Base-by-base conservation (phyloP, 371 early-diverging fungal genomes). In the Mucor mucedo region DNA sequence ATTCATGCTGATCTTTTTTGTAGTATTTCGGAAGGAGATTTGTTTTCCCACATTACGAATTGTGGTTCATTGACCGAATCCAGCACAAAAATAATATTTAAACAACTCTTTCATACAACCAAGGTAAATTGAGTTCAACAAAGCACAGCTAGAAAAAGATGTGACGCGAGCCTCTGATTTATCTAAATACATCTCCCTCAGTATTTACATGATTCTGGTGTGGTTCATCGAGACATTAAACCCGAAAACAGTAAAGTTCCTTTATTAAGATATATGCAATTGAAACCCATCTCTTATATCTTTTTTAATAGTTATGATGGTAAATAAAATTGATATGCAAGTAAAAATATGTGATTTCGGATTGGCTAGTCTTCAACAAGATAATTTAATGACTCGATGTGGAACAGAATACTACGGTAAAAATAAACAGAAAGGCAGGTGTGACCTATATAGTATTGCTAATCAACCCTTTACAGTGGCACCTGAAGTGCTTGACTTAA, bases 201-300 rank as follows among this genome's bases (percentile, higher is more conserved):
- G 45, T 45, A 16, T 45, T 21, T 45, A 16, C 45, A 45, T 16
- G 45, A 45, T 45, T n/a, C 21, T 16, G 45, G 45, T 16, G 16
- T 45, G 13, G 45, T 45, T n/a, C 45, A 45, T 16, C 45, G 45
- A 45, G 45, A 45, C 16, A n/a, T 45, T 16, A 45, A 45, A 16
- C 45, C 45, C 14, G 45, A 45, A 16, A 45, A 45, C 21, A 45
- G 45, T 45, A 16, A 35, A 35, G n/a, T n/a, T n/a, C n/a, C n/a
- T n/a, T n/a, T n/a, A n/a, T n/a, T n/a, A n/a, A 35, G 0, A 8
- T 1, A 21, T 21, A 21, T 21, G 21, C 35, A 35, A 35, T 1
- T 6, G 16, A 45, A 45, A 16, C 14, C 16, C 14, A 13, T 42
- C 42, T 42, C 42, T 42, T 13, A 42, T 42, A 11, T 16, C 21